These are phyloP conservation scores for Ziziphus jujuba DNA, from an alignment of 306 rosid species.

Conservation along the genomic window DNA sequence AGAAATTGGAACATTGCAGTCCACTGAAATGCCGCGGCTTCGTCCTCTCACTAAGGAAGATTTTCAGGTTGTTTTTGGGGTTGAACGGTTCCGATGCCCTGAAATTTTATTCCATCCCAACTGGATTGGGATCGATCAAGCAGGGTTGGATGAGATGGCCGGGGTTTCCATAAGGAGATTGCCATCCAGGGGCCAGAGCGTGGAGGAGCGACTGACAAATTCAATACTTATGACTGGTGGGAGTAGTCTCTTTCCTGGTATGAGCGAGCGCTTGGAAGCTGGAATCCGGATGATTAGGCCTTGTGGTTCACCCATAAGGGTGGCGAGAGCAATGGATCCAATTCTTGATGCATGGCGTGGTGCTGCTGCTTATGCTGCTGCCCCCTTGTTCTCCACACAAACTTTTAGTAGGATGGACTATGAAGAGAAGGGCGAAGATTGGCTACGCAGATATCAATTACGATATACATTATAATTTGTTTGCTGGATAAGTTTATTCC, in stretches of 20 bases:
- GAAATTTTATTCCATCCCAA: constrained; percentile 83
- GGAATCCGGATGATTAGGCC: constrained; percentile 88
- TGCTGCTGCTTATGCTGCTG: constrained; percentile 76
- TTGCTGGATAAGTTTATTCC: constrained; percentile 8
- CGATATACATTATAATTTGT: constrained; percentile 45
- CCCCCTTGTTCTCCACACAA: constrained; percentile 61
- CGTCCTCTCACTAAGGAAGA: constrained; percentile 80
- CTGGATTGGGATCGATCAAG: constrained; percentile 90
- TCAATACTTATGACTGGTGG: constrained; percentile 86
- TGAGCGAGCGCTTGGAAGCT: constrained; percentile 74
- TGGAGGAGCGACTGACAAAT: constrained; percentile 64
- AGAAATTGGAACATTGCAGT: constrained; percentile 55
- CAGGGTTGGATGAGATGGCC: constrained; percentile 88
- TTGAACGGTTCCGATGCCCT: constrained; percentile 95
- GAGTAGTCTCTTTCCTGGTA: constrained; percentile 77
- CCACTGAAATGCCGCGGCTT: constrained; percentile 51
- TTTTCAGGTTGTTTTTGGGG: constrained; percentile 73
- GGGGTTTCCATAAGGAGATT: constrained; percentile 84
- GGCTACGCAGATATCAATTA: constrained; percentile 75
- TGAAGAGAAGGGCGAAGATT: constrained; percentile 85
- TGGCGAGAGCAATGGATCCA: constrained; percentile 82
- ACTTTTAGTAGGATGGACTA: constrained; percentile 79
- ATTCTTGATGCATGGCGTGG: constrained; percentile 96
- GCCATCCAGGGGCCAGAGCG: constrained; percentile 39
- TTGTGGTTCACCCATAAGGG: constrained; percentile 66